These are phyloP conservation scores for Acorus gramineus DNA, from an alignment of 106 monocot species.

Conservation along the genomic window DNA sequence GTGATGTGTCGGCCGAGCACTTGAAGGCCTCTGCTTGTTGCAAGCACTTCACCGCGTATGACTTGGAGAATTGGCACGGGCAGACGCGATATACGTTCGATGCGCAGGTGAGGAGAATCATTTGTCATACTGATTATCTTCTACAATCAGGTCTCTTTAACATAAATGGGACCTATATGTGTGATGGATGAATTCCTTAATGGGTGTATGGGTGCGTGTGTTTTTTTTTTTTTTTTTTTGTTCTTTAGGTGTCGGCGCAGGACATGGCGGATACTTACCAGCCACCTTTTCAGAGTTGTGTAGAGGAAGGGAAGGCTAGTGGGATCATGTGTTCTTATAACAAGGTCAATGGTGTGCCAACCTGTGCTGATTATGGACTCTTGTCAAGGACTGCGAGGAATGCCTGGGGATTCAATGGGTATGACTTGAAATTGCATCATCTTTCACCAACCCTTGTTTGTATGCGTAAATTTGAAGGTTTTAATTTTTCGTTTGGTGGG, in stretches of 20 bases:
- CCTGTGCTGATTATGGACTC: constrained; percentile 71
- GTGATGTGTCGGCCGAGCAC: constrained; percentile 1
- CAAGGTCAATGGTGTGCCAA: constrained; percentile 78
- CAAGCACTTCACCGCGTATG: constrained; percentile 85
- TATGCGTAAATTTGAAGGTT: neutral
- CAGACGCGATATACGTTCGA: constrained; percentile 39
- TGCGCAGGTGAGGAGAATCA: constrained; percentile 26
- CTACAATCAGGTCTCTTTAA: neutral
- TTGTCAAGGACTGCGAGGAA: constrained; percentile 57
- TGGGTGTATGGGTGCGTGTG: neutral
- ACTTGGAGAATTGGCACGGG: constrained; percentile 68
- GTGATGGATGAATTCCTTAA: neutral
- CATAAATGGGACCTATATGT: too few species aligned
- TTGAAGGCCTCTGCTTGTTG: constrained; percentile 83
- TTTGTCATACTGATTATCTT: neutral
- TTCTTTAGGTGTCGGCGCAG: constrained; percentile 52
- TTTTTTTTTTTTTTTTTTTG: constrained; percentile 3
- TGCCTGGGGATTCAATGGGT: constrained; percentile 84
- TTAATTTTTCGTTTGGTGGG: too few species aligned
- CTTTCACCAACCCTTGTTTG: neutral
- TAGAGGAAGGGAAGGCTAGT: constrained; percentile 58
- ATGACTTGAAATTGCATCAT: constrained; percentile 1
- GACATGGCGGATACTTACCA: constrained; percentile 83
- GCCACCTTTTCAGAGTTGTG: constrained; percentile 87
- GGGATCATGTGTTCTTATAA: constrained; percentile 97